These are phyloP conservation scores for Dactylis glomerata DNA, from an alignment of 176 grass and related monocot species.

Conservation along the genomic window DNA sequence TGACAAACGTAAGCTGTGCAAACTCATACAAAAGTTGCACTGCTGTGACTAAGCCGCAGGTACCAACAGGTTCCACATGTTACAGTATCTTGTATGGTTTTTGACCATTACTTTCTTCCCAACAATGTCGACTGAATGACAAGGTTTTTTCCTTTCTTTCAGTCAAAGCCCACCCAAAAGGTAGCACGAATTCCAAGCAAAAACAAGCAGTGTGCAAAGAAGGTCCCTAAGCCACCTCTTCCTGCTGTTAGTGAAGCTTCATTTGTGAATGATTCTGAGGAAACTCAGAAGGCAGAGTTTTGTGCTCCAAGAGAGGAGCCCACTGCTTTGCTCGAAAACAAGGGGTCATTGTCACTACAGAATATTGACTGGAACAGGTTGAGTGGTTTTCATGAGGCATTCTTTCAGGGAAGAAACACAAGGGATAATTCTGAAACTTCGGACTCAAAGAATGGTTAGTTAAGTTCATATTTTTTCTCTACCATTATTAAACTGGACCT, in stretches of 20 bases:
- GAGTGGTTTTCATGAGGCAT: constrained; percentile 15
- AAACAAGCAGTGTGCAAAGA: constrained; percentile 38
- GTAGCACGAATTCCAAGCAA: neutral
- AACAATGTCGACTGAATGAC: constrained; percentile 16
- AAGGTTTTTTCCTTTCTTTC: constrained; percentile 11
- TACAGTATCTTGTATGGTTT: neutral
- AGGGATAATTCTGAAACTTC: constrained; percentile 8
- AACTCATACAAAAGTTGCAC: constrained; percentile 16
- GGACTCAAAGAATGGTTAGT: constrained; percentile 48
- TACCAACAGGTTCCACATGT: constrained; percentile 27
- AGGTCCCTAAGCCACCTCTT: constrained; percentile 27
- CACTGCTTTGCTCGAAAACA: constrained; percentile 9
- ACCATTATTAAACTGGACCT: constrained; percentile 6
- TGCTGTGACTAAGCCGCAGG: constrained; percentile 37
- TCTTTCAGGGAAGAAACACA: constrained; percentile 20
- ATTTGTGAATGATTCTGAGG: constrained; percentile 33
- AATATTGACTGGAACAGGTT: constrained; percentile 22
- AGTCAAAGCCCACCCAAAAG: constrained; percentile 29
- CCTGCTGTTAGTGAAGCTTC: constrained; percentile 10
- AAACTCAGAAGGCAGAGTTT: constrained; percentile 8
- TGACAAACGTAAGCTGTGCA: constrained; percentile 41
- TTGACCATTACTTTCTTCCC: neutral
- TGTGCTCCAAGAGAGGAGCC: constrained; percentile 24
- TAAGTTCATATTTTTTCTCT: neutral
- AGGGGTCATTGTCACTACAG: constrained; percentile 1